Evolutionary conservation across 2,329 filamentous ascomycete species (phyloP), one percentile per base, ranked within the genome.

Genomic region (Stachybotrys chlorohalonatus): DNA sequence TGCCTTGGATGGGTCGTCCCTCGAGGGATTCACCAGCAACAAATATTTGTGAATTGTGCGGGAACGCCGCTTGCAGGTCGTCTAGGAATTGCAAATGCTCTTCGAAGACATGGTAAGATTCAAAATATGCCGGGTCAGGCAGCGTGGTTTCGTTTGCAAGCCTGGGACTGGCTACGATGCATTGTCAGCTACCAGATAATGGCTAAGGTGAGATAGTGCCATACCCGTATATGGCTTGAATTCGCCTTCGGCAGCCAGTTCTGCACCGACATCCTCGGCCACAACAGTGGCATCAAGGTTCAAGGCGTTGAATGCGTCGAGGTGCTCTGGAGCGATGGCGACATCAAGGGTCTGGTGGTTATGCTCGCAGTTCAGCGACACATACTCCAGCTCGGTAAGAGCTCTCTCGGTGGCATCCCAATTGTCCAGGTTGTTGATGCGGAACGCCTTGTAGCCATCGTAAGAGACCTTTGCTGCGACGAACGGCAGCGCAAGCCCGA

Each of bases 1-100:
- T 67, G 5, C 84, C 87, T 13, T 80, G 78, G 53, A 93, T 90
- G 54, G 68, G 58, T 46, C 75, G 71, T 3, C 76, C 76, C 52
- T 78, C 65, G 39, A 70, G 65, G 0, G 78, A 79, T 31, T 64
- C 71, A 4, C 81, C 81, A 2, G 74, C 68, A 7, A 68, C 72
- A 42, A 83, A 71, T n/a, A 80, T 65, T 55, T 77, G 72, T 0
- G 79, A 71, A 57, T 78, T 75, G 32, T 59, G 58, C 5, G 76
- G 66, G 57, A 77, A 75, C 1, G 66, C 57, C 0, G 67, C 59
- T n/a, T 71, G 68, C 3, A 84, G 64, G 50, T 78, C 73, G 0
- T 65, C 62, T 31, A 81, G 68, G 58, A 73, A 83, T 31, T 72
- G 63, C 13, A 76, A 55, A 60, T 83, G 80, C 55, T 81, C 75